These are phyloP conservation scores for Drechslera avenae DNA, from an alignment of 2,329 filamentous ascomycete species.

Conservation along the genomic window DNA sequence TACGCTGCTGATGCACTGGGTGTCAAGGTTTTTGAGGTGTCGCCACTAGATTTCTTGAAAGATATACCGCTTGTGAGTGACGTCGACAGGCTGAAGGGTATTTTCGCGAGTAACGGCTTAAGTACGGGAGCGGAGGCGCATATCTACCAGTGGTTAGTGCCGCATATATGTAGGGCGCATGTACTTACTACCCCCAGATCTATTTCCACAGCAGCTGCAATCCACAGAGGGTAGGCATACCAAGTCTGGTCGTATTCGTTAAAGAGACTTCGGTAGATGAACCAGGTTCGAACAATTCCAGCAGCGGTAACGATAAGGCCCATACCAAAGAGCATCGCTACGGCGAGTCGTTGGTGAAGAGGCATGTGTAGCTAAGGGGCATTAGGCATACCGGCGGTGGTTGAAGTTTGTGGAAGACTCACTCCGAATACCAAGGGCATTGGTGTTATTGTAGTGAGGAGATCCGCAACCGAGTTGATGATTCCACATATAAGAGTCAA, in stretches of 20 bases:
- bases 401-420: constrained; percentile 1
- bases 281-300: constrained; percentile 52
- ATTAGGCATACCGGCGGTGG: background rate
- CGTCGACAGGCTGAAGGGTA: constrained; percentile 32
- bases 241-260: constrained; percentile 52
- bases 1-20: constrained; percentile 10
- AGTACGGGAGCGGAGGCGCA: constrained; percentile 42
- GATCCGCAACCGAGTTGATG: constrained; percentile 52
- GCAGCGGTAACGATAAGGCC: constrained; percentile 52
- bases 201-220: constrained; percentile 54
- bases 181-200: constrained; percentile 53
- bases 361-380: constrained; percentile 48
- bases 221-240: constrained; percentile 55
- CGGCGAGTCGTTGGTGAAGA: constrained; percentile 47
- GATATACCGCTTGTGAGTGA: constrained; percentile 21
- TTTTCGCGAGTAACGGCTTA: constrained; percentile 34
- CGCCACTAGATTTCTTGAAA: constrained; percentile 9
- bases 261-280: constrained; percentile 51
- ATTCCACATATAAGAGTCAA: constrained; percentile 49
- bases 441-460: constrained; percentile 51
- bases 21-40: constrained; percentile 10
- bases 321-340: constrained; percentile 48
- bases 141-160: constrained; percentile 21
- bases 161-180: background rate
- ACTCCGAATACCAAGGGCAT: constrained; percentile 51